Percentiles rank a stretch among this genome's conserved stretches.
Evolutionary conservation across 257 asterid genomes (phyloP).

Genomic region (Marsdenia floribunda): DNA sequence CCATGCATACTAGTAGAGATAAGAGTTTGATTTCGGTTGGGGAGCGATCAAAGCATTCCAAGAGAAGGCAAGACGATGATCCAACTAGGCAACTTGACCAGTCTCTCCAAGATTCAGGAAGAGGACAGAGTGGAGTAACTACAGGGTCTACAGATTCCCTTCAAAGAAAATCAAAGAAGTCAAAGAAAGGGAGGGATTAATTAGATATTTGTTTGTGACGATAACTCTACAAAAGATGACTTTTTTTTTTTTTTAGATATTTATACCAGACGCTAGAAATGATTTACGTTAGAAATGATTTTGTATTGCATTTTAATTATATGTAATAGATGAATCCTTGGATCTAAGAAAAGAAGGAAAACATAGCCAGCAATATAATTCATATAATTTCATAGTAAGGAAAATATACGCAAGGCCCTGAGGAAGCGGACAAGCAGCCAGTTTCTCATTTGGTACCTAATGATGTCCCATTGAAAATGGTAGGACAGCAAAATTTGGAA

Average conservation of each 20-base stretch:
- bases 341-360: neutral
- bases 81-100: slow-evolving; percentile 18
- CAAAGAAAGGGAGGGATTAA: slow-evolving; percentile 19
- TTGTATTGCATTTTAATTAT: no score
- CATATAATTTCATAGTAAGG: neutral
- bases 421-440: neutral
- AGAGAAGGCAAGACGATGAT: slow-evolving; percentile 39
- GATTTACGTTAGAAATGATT: no score
- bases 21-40: slow-evolving; percentile 28
- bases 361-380: neutral
- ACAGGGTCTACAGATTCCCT: slow-evolving; percentile 44
- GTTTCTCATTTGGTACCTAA: neutral
- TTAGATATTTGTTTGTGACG: neutral
- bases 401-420: neutral
- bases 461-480: slow-evolving; percentile 8
- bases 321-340: no score
- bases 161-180: slow-evolving; percentile 47
- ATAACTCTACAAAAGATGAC: neutral
- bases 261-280: no score
- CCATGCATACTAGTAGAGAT: slow-evolving; percentile 36
- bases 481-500: slow-evolving; percentile 3
- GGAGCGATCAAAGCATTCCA: slow-evolving; percentile 32
- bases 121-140: slow-evolving; percentile 40
- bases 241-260: no score
- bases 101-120: slow-evolving; percentile 46